These are phyloP conservation scores for Cryptomeria japonica DNA, from an alignment of 75 land plant species.

Conservation along the genomic window DNA sequence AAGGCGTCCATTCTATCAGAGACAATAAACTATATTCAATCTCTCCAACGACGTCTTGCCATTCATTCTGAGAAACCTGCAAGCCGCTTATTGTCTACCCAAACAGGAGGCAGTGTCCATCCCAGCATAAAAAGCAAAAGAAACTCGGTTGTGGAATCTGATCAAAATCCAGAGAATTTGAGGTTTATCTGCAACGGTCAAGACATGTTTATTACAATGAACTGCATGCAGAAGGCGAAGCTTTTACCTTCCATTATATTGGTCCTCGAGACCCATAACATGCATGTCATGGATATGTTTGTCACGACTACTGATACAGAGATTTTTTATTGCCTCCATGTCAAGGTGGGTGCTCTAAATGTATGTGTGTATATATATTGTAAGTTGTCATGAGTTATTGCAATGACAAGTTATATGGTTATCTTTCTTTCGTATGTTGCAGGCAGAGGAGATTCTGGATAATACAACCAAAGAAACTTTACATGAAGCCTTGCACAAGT, in stretches of 20 bases:
- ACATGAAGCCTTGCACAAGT: background rate
- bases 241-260: conserved; percentile 15
- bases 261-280: conserved; percentile 3
- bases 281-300: conserved; percentile 4
- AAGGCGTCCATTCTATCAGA: background rate
- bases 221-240: conserved; percentile 9
- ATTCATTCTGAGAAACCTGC: background rate
- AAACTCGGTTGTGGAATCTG: background rate
- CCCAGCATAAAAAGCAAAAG: background rate
- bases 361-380: background rate
- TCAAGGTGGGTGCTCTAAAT: background rate
- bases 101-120: background rate
- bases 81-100: background rate
- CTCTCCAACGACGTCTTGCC: background rate
- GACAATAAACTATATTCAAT: background rate
- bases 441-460: background rate
- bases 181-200: background rate
- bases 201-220: conserved; percentile 15
- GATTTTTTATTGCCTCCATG: conserved; percentile 10
- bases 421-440: background rate
- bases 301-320: background rate
- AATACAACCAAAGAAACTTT: background rate
- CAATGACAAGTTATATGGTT: background rate
- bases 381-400: background rate
- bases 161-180: background rate